Percentiles rank a stretch among this genome's conserved stretches.
Conservation (phyloP, 352 stramenopile genomes). For the Phytophthora meadii region DNA sequence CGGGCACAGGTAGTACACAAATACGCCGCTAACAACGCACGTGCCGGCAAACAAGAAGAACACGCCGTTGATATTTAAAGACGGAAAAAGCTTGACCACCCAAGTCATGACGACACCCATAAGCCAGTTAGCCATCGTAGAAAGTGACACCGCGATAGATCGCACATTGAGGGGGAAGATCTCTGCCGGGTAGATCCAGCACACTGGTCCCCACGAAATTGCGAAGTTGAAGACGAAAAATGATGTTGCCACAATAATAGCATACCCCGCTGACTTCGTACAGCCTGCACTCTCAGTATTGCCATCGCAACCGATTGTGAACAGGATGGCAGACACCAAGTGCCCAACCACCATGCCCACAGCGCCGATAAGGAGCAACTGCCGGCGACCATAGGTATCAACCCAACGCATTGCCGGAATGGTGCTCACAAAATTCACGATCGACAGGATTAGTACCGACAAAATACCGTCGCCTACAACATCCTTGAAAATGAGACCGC, state of each 20-base stretch:
- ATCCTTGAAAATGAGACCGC: slow-evolving; percentile 60
- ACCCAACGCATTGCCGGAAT: slow-evolving; percentile 60
- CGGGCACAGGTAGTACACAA: slow-evolving; percentile 58
- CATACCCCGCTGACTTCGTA: slow-evolving; percentile 43
- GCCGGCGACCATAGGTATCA: slow-evolving; percentile 48
- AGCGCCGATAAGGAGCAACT: slow-evolving; percentile 47
- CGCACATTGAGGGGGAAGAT: slow-evolving; percentile 50
- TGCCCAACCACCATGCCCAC: slow-evolving; percentile 57
- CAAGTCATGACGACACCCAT: slow-evolving; percentile 60
- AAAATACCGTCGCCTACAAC: slow-evolving; percentile 49
- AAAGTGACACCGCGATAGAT: slow-evolving; percentile 55
- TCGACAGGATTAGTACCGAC: slow-evolving; percentile 54
- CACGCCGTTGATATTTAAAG: slow-evolving; percentile 49
- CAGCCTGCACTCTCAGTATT: slow-evolving; percentile 44
- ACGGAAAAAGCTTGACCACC: slow-evolving; percentile 61
- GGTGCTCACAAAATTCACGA: slow-evolving; percentile 57
- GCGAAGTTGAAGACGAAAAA: slow-evolving; percentile 56
- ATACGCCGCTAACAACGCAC: slow-evolving; percentile 46
- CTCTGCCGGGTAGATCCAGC: slow-evolving; percentile 51
- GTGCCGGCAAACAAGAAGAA: slow-evolving; percentile 64
- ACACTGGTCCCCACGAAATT: slow-evolving; percentile 47
- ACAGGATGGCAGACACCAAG: slow-evolving; percentile 45
- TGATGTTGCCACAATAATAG: slow-evolving; percentile 50
- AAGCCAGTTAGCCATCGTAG: slow-evolving; percentile 58
- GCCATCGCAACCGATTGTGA: slow-evolving; percentile 48